Conservation (phyloP, 139 green algal genomes). For the Tetratostichococcus sp. region DNA sequence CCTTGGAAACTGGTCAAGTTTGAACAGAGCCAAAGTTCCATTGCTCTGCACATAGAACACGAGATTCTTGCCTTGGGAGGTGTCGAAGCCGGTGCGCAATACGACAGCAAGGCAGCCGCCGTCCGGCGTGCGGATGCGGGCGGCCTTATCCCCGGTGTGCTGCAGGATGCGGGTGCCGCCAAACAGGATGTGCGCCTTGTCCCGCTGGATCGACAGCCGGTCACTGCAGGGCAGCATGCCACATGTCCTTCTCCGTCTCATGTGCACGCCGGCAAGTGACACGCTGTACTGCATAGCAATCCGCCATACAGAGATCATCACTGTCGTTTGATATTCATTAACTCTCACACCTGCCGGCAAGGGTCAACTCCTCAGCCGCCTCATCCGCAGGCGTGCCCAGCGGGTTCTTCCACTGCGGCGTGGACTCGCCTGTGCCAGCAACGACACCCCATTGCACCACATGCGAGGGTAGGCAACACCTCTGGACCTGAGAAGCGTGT, state of each 20-base stretch:
- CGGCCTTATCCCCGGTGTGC: slow-evolving; percentile 58
- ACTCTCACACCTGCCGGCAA: slow-evolving; percentile 4
- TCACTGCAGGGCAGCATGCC: slow-evolving; percentile 15
- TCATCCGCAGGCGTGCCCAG: slow-evolving; percentile 18
- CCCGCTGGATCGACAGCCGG: slow-evolving; percentile 62
- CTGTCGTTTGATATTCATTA: no score
- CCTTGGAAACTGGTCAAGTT: no score
- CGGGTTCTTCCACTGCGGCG: slow-evolving; percentile 83
- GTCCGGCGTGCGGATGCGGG: slow-evolving; percentile 74
- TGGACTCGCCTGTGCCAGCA: slow-evolving; percentile 54
- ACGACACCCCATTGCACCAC: slow-evolving; percentile 7
- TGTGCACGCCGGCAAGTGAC: no score
- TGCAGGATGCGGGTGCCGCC: slow-evolving; percentile 85
- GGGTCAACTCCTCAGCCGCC: slow-evolving; percentile 5
- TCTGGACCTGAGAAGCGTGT: no score
- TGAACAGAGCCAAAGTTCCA: no score
- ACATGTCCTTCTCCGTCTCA: no score
- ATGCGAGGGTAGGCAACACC: no score
- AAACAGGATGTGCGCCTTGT: slow-evolving; percentile 91
- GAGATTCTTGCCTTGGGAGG: slow-evolving; percentile 62
- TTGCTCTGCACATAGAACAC: no score
- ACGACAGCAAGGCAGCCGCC: slow-evolving; percentile 87
- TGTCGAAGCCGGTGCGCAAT: slow-evolving; percentile 96
- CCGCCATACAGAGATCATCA: no score
- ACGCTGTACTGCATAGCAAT: slow-evolving; percentile 5